Evolutionary conservation across 2,329 filamentous ascomycete species (phyloP), one percentile per base, ranked within the genome.

Genomic region (Mariannaea elegans): DNA sequence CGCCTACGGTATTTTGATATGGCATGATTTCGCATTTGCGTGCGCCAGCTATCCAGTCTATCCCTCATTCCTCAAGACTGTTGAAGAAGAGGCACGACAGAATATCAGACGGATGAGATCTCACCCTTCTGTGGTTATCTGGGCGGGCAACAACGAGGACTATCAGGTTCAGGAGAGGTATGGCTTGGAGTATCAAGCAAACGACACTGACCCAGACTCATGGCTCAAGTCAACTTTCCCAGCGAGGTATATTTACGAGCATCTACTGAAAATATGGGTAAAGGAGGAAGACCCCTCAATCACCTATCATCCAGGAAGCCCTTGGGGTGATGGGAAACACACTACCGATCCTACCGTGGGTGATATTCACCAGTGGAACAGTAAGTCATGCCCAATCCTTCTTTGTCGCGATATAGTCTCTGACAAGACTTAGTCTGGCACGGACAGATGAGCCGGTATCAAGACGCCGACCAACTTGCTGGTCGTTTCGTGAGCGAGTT

Each of bases 401-500:
- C 18, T 16, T 31, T 5, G 10, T 32, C 14, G 12, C 14, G 21
- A 31, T 23, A 2, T 51, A 7, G 3, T 24, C 3, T 41, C 14
- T 36, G 19, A 31, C 9, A n/a, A 45, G 6, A 6, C 9, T 4
- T 29, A 74, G 77, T 94, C n/a, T 94, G 91, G 91, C 91, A 94
- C 69, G 90, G 90, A 12, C 88, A 58, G 3, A 69, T 71, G 21
- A 87, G 91, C 65, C 90, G 90, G 59, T 94, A 94, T 67, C 91
- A 94, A 70, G 87, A 90, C 62, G 91, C 88, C 52, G 85, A 89
- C 65, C 85, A 84, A 19, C 81, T 94, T 2, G 84, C 85, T 12
- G 91, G 91, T 7, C 85, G 91, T 1, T 94, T 94, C 76, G 89
- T 92, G 57, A 91, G 88, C 65, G 91, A 94, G 70, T 94, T 94